These are phyloP conservation scores for Trichoderma orchidacearum DNA, from an alignment of 495 filamentous ascomycete genomes.

Conservation along the genomic window DNA sequence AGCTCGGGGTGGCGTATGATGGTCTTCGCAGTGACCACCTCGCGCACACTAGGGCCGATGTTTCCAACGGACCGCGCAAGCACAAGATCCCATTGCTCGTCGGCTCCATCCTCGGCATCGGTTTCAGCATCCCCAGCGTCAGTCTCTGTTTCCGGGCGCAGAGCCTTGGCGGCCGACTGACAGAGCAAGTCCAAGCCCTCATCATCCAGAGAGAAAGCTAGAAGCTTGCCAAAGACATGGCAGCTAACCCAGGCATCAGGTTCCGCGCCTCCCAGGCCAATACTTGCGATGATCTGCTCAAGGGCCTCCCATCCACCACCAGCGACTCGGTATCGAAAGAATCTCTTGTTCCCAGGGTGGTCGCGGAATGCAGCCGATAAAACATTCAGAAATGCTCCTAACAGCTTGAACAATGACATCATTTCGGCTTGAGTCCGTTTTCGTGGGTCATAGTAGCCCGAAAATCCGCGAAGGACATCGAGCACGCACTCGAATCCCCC, in stretches of 20 bases:
- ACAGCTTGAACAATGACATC: conserved; percentile 48
- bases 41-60: conserved; percentile 26
- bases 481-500: conserved; percentile 68
- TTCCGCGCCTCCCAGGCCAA: conserved; percentile 43
- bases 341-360: conserved; percentile 76
- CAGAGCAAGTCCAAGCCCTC: conserved; percentile 44
- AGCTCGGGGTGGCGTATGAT: conserved; percentile 50
- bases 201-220: conserved; percentile 72
- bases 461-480: conserved; percentile 49
- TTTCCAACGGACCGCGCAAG: conserved; percentile 11
- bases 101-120: conserved; percentile 1
- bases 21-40: conserved; percentile 39
- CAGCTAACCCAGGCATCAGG: conserved; percentile 49
- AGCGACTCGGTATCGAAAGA: conserved; percentile 60
- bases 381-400: conserved; percentile 55
- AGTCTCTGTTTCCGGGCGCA: neutral
- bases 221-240: conserved; percentile 71
- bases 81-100: conserved; percentile 7
- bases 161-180: conserved; percentile 15
- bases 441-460: conserved; percentile 56
- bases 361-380: conserved; percentile 63
- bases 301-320: conserved; percentile 69
- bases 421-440: conserved; percentile 45
- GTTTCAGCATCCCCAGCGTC: neutral
- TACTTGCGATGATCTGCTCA: conserved; percentile 50